Evolutionary conservation across 805 yeast genomes (phyloP), one percentile per base, ranked within the genome.

Genomic region (Metschnikowia gelsemii): DNA sequence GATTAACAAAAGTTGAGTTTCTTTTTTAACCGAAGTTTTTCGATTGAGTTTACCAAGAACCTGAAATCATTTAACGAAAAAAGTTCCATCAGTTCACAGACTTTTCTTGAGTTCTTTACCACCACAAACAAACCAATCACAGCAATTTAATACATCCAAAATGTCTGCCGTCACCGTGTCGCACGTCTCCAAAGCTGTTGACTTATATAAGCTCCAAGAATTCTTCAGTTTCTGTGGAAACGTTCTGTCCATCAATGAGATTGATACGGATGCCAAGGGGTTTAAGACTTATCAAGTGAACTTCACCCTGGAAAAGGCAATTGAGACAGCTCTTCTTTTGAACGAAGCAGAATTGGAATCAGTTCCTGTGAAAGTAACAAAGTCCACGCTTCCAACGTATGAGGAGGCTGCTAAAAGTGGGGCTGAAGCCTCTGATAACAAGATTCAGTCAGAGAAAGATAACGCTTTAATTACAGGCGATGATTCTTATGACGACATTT

Each of bases 221-320:
- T 85, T 85, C 63, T 85, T 86, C 62, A 70, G 84, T 18, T 85
- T 85, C 62, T 84, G 93, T 57, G 95, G 95, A 13, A 56, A 61
- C 40, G 63, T 76, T 42, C 59, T 64, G 41, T 46, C 62, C 4
- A 59, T 72, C 51, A 57, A 58, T 28, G 57, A 60, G 19, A 53
- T 65, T 23, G 64, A 56, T 44, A 58, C 57, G 16, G 43, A 43
- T 28, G 50, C 52, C n/a, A 58, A 47, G 9, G 56, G 63, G n/a
- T 55, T 63, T 32, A 64, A 67, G 43, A 49, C 68, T 8, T 78
- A 72, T 43, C 67, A 67, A 43, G 78, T 85, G 25, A 67, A 56
- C 32, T 85, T 85, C 60, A 76, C 68, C 38, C 71, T 71, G 47
- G 62, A 75, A 5, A 72, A 75, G 45, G 95, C 93, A 2, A 74